Base-by-base conservation (phyloP, 2,329 filamentous ascomycete genomes). In the Neurospora crassa region DNA sequence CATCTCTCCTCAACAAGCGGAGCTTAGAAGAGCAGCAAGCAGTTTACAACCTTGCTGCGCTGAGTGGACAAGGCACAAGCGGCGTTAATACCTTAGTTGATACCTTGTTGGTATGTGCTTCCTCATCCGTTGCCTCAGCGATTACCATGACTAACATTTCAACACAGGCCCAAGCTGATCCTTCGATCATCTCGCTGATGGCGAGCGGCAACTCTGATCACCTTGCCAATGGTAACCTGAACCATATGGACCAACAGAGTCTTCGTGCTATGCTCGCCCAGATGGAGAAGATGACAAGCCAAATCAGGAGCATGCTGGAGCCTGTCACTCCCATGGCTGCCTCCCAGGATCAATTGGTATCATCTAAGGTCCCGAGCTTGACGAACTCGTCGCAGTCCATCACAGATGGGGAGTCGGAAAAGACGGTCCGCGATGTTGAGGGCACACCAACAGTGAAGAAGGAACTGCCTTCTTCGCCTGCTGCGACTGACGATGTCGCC, bases 21-120 rank as follows among this genome's bases (percentile, higher is more conserved):
- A 83, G 80, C n/a, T 80, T 92, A 24, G 84, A 86, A 69, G 88
- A 92, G 78, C 86, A 91, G 77, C 90, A 92, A 77, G 86, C 89
- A 63, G 90, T 89, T 5, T 83, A 92, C 72, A 89, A 88, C 72
- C 83, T 93, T 41, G 83, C 86, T 67, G 85, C 87, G 73, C 82
- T 92, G 68, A 83, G 83, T 70, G 83, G 84, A 74, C 82, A 84
- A 73, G 80, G 80, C 70, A 83, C 85, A 34, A 82, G 87, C 68
- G 82, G 83, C 41, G 78, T 89, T 68, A 81, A 84, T 71, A 82
- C 83, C 68, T 84, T 92, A 71, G 83, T 90, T 69, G 83, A 87
- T 72, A 84, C 87, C 70, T 83, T 92, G 74, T 83, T 91, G 74
- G 90, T 92, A 83, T 83, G 89, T 86, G 74, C 71, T 69, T n/a